A percentile compares a stretch with the other conserved stretches of the same genome.
These are phyloP conservation scores for Kuraishia cidri DNA, from an alignment of 805 yeast species.

Conservation along the genomic window DNA sequence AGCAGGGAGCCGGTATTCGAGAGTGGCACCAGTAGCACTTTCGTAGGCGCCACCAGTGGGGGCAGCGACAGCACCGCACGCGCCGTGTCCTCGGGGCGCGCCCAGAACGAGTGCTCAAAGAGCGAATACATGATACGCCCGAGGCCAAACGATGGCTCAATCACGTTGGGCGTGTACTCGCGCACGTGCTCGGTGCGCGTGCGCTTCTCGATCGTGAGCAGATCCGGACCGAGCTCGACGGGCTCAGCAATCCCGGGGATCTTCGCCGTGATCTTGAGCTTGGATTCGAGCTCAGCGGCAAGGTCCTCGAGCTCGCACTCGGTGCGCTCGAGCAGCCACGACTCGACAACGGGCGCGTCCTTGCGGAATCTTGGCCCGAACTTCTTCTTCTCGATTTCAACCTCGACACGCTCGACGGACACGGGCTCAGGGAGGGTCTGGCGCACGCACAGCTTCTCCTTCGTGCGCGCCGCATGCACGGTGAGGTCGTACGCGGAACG, in stretches of 20 bases:
- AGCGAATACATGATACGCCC: conserved; percentile 93
- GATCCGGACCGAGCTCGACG: conserved; percentile 64
- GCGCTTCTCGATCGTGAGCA: conserved; percentile 69
- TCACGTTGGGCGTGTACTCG: conserved; percentile 94
- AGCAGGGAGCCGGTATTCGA: conserved; percentile 74
- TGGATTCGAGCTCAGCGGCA: conserved; percentile 53
- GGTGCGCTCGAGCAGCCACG: conserved; percentile 64
- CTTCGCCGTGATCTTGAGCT: conserved; percentile 55
- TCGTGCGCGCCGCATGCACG: conserved; percentile 92
- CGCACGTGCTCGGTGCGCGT: conserved; percentile 84
- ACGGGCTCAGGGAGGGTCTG: conserved; percentile 80
- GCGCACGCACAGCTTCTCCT: conserved; percentile 92
- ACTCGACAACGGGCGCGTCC: conserved; percentile 89
- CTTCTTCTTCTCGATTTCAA: conserved; percentile 85
- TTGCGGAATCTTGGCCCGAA: conserved; percentile 98
- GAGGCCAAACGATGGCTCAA: conserved; percentile 98
- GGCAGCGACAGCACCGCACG: conserved; percentile 85
- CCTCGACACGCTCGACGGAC: conserved; percentile 74
- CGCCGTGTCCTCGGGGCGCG: conserved; percentile 81
- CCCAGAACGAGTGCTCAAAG: conserved; percentile 93
- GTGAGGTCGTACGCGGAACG: conserved; percentile 96
- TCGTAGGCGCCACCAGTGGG: conserved; percentile 95
- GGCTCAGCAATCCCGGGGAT: conserved; percentile 58
- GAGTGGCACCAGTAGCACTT: conserved; percentile 91
- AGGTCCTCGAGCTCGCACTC: conserved; percentile 80